phyloP scores from a whole-genome alignment of 208 protist genomes.

The Trypanosoma lewisi region DNA sequence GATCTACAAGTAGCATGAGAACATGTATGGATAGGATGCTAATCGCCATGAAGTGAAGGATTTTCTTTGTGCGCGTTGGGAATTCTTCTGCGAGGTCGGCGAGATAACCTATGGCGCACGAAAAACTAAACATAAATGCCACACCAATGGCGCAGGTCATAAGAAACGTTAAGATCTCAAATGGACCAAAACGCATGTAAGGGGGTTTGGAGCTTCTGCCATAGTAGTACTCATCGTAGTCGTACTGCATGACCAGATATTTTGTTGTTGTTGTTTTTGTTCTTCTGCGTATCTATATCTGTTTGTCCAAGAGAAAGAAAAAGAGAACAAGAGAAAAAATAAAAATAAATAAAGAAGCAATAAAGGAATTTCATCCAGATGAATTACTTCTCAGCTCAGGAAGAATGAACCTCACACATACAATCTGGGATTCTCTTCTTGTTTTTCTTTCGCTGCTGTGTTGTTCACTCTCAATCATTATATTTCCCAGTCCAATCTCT shows the following conservation, averaged over 20 bases:
- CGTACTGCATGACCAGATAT: slow-evolving; percentile 1
- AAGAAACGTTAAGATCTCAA: slow-evolving; percentile 40
- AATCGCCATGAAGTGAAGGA: slow-evolving; percentile 36
- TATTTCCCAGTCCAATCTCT: no score
- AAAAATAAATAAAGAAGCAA: not conserved
- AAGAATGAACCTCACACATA: not conserved
- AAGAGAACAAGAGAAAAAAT: not conserved
- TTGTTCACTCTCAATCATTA: slow-evolving; percentile 10
- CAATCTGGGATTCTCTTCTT: not conserved
- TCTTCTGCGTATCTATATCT: not conserved
- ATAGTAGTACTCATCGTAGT: slow-evolving; percentile 25
- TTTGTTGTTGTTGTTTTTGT: not conserved
- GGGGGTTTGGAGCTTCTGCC: slow-evolving; percentile 2
- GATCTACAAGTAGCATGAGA: slow-evolving; percentile 46
- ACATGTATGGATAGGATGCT: slow-evolving; percentile 38
- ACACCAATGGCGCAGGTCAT: slow-evolving; percentile 39
- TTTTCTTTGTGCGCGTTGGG: slow-evolving; percentile 30
- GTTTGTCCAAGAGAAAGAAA: slow-evolving; percentile 6
- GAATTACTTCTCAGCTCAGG: no score
- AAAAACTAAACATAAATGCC: slow-evolving; percentile 36
- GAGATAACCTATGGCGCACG: slow-evolving; percentile 36
- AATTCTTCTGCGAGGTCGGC: slow-evolving; percentile 58
- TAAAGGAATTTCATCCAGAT: no score
- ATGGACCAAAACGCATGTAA: slow-evolving; percentile 48
- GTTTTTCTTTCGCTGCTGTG: slow-evolving; percentile 12